phyloP scores from a whole-genome alignment of 1,139 yeast genomes.

The Suhomyces kunorum region DNA sequence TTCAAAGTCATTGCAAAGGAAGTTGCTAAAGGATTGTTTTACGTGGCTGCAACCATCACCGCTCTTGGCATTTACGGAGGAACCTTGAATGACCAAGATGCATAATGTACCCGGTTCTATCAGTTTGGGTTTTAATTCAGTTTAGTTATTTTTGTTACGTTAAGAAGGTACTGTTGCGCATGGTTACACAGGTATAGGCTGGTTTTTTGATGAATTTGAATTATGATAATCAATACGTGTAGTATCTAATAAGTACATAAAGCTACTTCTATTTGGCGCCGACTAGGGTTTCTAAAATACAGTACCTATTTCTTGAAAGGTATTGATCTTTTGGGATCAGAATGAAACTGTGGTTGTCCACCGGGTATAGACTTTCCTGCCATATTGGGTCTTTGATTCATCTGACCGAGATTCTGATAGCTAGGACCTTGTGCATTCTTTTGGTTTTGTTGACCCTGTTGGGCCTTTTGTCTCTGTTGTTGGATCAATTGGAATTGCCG shows the following conservation, averaged over 20 bases:
- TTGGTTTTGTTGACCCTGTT: constrained; percentile 14
- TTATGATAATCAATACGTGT: constrained; percentile 2
- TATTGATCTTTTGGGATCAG: constrained; percentile 17
- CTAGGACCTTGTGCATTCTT: constrained; percentile 17
- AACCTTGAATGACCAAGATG: constrained; percentile 8
- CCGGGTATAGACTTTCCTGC: constrained; percentile 20
- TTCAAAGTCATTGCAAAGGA: constrained; percentile 33
- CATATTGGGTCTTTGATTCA: constrained; percentile 18
- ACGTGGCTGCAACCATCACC: constrained; percentile 36
- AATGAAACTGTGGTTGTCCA: constrained; percentile 8
- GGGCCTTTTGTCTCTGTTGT: constrained; percentile 32
- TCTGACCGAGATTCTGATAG: constrained; percentile 10
- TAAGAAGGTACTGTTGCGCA: neutral
- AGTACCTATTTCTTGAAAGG: constrained; percentile 16
- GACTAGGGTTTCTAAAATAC: constrained; percentile 2
- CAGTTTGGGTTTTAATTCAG: neutral
- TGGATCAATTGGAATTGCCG: constrained; percentile 45
- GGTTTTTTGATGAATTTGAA: constrained; percentile 1
- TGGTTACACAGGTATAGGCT: neutral
- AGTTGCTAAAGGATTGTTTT: constrained; percentile 36
- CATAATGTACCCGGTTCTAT: neutral
- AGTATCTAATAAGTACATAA: constrained; percentile 2
- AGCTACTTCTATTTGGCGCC: neutral
- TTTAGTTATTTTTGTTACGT: neutral
- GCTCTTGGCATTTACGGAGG: constrained; percentile 45